A percentile compares a stretch with the other conserved stretches of the same genome.
Evolutionary conservation across 1,139 yeast species (phyloP).

Genomic region (Scheffersomyces titani): DNA sequence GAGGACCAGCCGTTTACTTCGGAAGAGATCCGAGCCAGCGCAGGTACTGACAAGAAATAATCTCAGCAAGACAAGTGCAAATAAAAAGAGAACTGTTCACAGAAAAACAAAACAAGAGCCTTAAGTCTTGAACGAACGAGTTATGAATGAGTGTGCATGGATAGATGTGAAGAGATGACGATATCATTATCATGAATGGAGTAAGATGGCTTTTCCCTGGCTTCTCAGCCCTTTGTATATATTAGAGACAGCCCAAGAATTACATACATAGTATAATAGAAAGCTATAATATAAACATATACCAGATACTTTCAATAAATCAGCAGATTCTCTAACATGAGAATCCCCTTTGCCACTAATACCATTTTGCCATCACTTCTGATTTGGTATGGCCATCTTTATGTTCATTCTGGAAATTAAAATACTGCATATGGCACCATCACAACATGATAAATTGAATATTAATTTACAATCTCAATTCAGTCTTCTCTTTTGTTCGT

Average conservation of each 20-base stretch:
- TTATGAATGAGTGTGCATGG: not conserved
- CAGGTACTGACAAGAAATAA: slow-evolving; percentile 8
- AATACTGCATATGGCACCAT: not conserved
- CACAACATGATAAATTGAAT: not conserved
- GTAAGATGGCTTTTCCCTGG: not conserved
- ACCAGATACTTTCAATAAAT: not conserved
- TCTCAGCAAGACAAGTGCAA: not conserved
- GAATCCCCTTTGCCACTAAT: not conserved
- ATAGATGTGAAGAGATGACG: not conserved
- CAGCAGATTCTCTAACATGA: not conserved
- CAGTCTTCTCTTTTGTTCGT: not conserved
- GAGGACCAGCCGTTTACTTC: slow-evolving; percentile 79
- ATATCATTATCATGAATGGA: not conserved
- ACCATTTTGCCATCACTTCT: not conserved
- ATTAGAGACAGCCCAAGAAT: not conserved
- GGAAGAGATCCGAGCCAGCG: slow-evolving; percentile 33
- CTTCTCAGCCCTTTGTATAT: not conserved
- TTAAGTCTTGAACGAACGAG: not conserved
- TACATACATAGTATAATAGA: not conserved
- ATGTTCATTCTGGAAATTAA: not conserved
- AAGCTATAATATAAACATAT: not conserved
- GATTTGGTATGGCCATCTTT: not conserved
- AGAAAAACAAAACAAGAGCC: not conserved
- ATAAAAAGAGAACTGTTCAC: not conserved
- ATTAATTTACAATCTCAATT: not conserved